Base-by-base conservation (phyloP, 2,329 filamentous ascomycete species). In the Phyllachora maydis region DNA sequence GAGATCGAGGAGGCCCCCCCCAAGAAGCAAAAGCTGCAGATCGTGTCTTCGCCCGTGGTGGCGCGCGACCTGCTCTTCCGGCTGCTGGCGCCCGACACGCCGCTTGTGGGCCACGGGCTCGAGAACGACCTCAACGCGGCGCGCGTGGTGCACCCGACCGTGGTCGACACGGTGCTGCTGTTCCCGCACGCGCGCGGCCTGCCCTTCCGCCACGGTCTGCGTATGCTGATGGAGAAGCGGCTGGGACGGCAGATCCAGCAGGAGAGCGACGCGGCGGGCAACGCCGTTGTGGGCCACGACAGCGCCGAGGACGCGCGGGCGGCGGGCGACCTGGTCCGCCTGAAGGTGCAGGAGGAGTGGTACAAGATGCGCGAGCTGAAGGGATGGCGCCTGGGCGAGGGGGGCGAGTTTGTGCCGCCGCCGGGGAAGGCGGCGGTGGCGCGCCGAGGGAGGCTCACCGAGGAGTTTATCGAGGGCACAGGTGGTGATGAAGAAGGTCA, bases 61-160 rank as follows among this genome's bases (percentile, higher is more conserved):
- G 88, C 88, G 1, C 72, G 88, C 6, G 55, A 67, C 2, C 57
- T 93, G 0, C 61, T 98, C 6, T 79, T 91, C 45, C 59, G 63
- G 0, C 59, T 77, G 25, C 59, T 98, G 23, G 62, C 69, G 2
- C 76, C 81, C 0, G 51, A 60, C 0, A 98, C 83, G 0, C 77
- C 83, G 0, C 50, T 98, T 1, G 77, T 98, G 22, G 88, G 88
- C 0, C 88, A 98, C 43, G 83, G 81, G 1, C 65, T 95, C 6
- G 88, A 98, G 39, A 98, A 98, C 41, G 88, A 98, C 38, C 62
- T 98, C 26, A 93, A 92, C 41, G 66, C 73, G 3, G 59, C 74
- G 19, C 74, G 85, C 17, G 62, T 95, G 23, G 70, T 92, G 21
- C 88, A 95, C 37, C 77, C 76, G 0, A 75, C 65, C 0, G 58